These are phyloP conservation scores for Colletotrichum tropicale DNA, from an alignment of 2,329 filamentous ascomycete species.

Conservation along the genomic window DNA sequence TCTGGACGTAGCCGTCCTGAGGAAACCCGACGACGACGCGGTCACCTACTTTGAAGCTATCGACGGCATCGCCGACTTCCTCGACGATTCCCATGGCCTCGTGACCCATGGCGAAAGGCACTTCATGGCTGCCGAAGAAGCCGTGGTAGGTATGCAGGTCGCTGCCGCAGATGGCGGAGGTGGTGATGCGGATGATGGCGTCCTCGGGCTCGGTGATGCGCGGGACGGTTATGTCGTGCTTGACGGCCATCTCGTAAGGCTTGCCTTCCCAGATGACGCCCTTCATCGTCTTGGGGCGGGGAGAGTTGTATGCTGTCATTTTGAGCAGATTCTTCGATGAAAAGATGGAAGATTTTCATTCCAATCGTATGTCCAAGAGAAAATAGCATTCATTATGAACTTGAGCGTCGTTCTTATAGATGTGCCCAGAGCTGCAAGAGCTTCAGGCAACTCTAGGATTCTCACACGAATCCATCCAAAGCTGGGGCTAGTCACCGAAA, in stretches of 20 bases:
- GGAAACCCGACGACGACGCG: constrained; percentile 39
- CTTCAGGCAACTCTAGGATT: neutral
- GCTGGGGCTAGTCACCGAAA: neutral
- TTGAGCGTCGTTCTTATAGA: neutral
- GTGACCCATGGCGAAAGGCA: constrained; percentile 36
- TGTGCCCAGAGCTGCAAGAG: neutral
- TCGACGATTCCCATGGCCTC: constrained; percentile 45
- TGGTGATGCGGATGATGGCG: constrained; percentile 38
- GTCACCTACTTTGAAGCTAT: constrained; percentile 38
- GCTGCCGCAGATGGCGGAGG: constrained; percentile 37
- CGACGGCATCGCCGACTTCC: constrained; percentile 37
- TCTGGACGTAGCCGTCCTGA: constrained; percentile 11
- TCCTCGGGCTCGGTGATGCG: constrained; percentile 27
- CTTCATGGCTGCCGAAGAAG: constrained; percentile 6
- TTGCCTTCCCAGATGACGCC: constrained; percentile 28
- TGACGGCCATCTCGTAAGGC: constrained; percentile 18
- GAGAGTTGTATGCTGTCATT: neutral
- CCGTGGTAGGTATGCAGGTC: constrained; percentile 40
- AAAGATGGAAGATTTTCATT: neutral
- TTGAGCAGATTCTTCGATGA: neutral
- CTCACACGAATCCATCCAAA: neutral
- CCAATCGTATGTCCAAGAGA: neutral
- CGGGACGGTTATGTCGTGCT: constrained; percentile 18
- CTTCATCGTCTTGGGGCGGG: constrained; percentile 1
- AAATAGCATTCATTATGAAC: neutral